Percentiles rank a stretch among this genome's conserved stretches.
These are phyloP conservation scores for Corynascus novoguineensis DNA, from an alignment of 495 filamentous ascomycete species.

Conservation along the genomic window DNA sequence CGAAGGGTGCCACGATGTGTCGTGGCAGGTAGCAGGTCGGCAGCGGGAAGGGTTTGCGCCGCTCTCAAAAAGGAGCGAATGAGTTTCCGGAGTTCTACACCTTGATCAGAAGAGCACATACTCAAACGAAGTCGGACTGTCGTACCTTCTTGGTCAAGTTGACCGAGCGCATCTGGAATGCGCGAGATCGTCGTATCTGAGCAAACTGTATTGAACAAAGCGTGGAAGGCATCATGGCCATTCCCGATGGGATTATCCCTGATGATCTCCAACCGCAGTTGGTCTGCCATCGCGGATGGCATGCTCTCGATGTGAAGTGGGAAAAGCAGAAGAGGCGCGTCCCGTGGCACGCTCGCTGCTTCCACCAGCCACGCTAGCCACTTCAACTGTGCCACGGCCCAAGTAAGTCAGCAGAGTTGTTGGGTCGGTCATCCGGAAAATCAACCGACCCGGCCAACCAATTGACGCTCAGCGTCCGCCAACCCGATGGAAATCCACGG, in stretches of 20 bases:
- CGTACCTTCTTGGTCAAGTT: conserved; percentile 31
- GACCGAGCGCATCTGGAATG: conserved; percentile 25
- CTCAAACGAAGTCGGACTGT: conserved; percentile 14
- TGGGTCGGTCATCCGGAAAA: too few species aligned
- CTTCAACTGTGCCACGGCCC: too few species aligned
- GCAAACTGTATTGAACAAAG: conserved; percentile 29
- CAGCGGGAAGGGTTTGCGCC: conserved; percentile 27
- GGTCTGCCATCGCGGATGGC: too few species aligned
- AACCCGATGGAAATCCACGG: too few species aligned
- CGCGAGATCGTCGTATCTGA: conserved; percentile 18
- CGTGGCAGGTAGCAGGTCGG: conserved; percentile 9
- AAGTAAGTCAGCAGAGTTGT: too few species aligned
- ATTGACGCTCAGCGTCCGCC: too few species aligned
- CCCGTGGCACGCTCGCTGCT: too few species aligned
- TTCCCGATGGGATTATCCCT: conserved; percentile 33
- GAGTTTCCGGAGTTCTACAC: conserved; percentile 24
- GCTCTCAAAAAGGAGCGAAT: conserved; percentile 21
- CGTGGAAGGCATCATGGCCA: conserved; percentile 31
- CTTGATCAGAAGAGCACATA: conserved; percentile 15
- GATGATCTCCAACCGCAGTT: conserved; percentile 26
- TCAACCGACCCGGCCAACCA: too few species aligned
- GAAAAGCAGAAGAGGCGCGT: too few species aligned
- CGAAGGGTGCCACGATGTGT: conserved; percentile 8
- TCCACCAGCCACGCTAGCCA: too few species aligned
- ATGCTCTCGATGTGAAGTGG: too few species aligned